Evolutionary conservation across 345 rosid species (phyloP), one percentile per base, ranked within the genome.

Genomic region (Brassica carinata): DNA sequence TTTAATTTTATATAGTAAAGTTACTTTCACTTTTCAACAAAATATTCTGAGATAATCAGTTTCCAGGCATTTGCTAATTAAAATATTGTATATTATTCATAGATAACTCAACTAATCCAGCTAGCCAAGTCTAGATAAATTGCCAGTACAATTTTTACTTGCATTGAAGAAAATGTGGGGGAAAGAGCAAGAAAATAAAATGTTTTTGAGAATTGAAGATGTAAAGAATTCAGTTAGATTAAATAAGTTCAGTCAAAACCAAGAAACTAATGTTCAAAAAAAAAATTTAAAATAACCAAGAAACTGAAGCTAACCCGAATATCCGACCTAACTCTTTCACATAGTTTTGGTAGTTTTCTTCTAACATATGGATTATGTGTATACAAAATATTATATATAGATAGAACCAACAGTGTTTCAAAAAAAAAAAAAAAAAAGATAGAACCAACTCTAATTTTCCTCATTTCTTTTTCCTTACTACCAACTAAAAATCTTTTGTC

Each of bases 11-110:
- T 69, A 80, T 31, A 33, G 51, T 26, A 74, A 62, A 67, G 36
- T 79, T 73, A 61, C 65, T 33, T 48, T 48, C 30, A 74, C 58
- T 45, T 79, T 79, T 18, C n/a, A 31, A 33, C 70, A 79, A 79
- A 72, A 73, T 79, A 74, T 74, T 58, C 27, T 62, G 33, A 68
- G 31, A 71, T 31, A 57, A 77, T 73, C 83, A 75, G 38, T 69
- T 69, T 75, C 17, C 75, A 69, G 83, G 8, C 83, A 80, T 75
- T 63, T 69, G 34, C 40, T 69, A 30, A 74, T 80, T 68, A n/a
- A 53, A 69, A 80, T 80, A 80, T 59, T 67, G 51, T 36, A 70
- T 17, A 62, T 48, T 45, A 13, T 72, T 27, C 72, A 11, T 66
- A 72, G 82, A 36, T 58, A 53, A 10, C 75, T 34, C 69, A 80